Evolutionary conservation across 495 filamentous ascomycete genomes (phyloP), one percentile per base, ranked within the genome.

Genomic region (Aspergillus coremiiformis): DNA sequence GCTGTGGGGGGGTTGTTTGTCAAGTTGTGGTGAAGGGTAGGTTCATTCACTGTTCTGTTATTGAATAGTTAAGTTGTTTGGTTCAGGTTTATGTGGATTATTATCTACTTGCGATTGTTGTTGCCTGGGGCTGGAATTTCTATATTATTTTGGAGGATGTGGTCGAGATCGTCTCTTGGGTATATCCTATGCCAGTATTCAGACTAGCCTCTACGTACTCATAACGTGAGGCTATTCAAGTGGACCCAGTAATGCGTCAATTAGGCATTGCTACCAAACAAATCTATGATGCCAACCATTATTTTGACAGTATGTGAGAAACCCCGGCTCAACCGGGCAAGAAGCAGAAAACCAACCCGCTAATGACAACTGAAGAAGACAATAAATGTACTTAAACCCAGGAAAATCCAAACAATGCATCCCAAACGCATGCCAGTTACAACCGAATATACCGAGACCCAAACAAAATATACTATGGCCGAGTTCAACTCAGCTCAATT

Each of bases 301-400:
- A 11, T 8, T 17, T 46, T 27, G n/a, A 52, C 20, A 39, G n/a
- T 27, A 27, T 48, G n/a, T n/a, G 22, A 50, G 29, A 48, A 26
- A 51, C 22, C 41, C 48, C 26, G 54, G 44, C 49, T 47, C 39
- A 55, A 44, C 52, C 45, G 22, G 32, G 47, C 9, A 48, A 19
- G 52, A 32, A 37, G 42, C 32, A 51, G 12, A 53, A 43, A 51
- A 19, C 57, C 58, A 55, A 37, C 65, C 54, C 66, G 66, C 66
- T 69, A 66, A 69, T 60, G 54, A 58, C 47, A 46, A 39, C 5
- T 39, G 15, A 41, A 30, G 8, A 46, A 51, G 21, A 39, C 3
- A 35, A 21, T 8, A 11, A 17, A 27, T 29, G 23, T 11, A 24
- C 8, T n/a, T 27, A 6, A 29, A 2, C 22, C 22, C 22, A 12